Base-by-base conservation (phyloP, 331 rosid species). In the Malus hybrid region DNA sequence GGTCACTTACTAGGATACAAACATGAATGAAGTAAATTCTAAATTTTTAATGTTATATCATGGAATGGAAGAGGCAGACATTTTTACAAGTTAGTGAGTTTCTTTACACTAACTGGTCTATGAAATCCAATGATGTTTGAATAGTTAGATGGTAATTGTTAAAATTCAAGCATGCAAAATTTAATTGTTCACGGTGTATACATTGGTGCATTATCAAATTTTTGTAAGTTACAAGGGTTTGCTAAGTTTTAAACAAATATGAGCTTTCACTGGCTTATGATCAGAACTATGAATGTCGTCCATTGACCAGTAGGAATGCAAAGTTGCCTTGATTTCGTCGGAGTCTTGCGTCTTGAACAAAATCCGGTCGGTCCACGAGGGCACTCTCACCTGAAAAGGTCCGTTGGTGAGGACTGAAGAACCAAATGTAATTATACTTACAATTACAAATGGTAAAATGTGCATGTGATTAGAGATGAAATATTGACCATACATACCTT, bases 221-320 rank as follows among this genome's bases (percentile, higher is more conserved):
- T 50, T 50, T 1, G 4, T 7, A 16, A 7, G 18, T 66, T 34
- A 66, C 6, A 3, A 75, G 18, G 1, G 11, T 78, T 70, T 82
- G 52, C 36, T 39, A 71, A 71, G 82, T 80, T 75, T 82, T 75
- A 91, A 82, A 80, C 89, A 89, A 7, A 91, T 69, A 27, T 79
- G 89, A 54, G 90, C 92, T 73, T 79, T 89, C 3, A 91, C 93
- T 18, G 95, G 91, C 63, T 91, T 91, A 69, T 87, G 97, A 81
- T 91, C 93, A 2, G 89, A 91, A 63, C 90, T 80, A 20, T 74
- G 16, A 19, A 91, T 80, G 27, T 80, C 74, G 71, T 89, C 86
- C 74, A 89, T 71, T 13, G 95, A 86, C 32, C 86, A 88, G 7
- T 89, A 83, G 0, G 86, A 86, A 77, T 83, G 87, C 14, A 89